Evolutionary conservation across 1,284 basidiomycete species (phyloP), one percentile per base, ranked within the genome.

Genomic region (Trichosporon sp.): DNA sequence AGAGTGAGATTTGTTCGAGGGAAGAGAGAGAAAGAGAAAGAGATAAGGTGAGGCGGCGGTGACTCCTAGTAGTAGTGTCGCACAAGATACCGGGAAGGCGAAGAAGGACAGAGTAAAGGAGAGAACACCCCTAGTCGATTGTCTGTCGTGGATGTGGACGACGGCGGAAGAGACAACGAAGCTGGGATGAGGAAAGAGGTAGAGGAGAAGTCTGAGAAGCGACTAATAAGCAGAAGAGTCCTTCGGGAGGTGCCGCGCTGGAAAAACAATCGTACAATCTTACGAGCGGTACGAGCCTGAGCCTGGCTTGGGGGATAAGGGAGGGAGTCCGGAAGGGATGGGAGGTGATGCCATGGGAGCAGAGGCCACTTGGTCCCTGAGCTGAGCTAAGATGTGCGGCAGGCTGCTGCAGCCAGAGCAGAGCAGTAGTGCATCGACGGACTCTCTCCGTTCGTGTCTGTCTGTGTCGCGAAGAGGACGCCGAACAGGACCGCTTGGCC

Each of bases 231-330:
- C n/a, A 54, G 16, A 31, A 6, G 25, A 29, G 13, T 14, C 31
- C 13, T 16, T 54, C 49, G 49, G 49, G 49, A 54, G 16, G 49
- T 54, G 49, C 49, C 49, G 49, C 49, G 49, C 25, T 54, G 49
- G 49, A 54, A 54, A 54, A 54, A 44, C 40, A 44, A 44, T 44
- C 40, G 40, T 44, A 44, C 49, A 54, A 54, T 54, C 49, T 54
- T 54, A 54, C 49, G 49, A 54, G 49, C n/a, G n/a, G n/a, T n/a
- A n/a, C n/a, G n/a, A n/a, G n/a, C n/a, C n/a, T n/a, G n/a, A n/a
- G n/a, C 34, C 34, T 37, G 34, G 11, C 34, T 16, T 37, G 34
- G 33, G 8, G 33, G 33, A 11, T 11, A 37, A 8, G 34, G 13
- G 34, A 37, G 34, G 13, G 34, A 37, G 34, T 16, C 33, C 33